Conservation (phyloP, 108 stramenopile species). For the Nitzschia putrida region DNA sequence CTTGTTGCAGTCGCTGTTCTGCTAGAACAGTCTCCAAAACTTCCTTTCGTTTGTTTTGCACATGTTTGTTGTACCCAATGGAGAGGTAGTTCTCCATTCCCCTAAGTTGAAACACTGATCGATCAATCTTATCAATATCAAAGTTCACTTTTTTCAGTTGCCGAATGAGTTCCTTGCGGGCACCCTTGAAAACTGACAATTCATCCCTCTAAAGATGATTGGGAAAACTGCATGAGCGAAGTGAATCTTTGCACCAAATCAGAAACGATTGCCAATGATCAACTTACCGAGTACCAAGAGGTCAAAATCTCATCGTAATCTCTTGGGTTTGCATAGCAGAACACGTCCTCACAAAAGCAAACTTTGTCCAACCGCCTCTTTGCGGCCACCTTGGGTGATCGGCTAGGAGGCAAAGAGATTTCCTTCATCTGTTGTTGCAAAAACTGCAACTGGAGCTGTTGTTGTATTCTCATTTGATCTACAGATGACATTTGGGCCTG, state of each 20-base stretch:
- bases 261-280: neutral
- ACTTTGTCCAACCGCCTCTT: neutral
- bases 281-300: slow-evolving; percentile 28
- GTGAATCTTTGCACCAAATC: neutral
- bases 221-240: neutral
- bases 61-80: slow-evolving; percentile 21
- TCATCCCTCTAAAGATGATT: slow-evolving; percentile 13
- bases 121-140: slow-evolving; percentile 22
- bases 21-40: slow-evolving; percentile 21
- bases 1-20: slow-evolving; percentile 18
- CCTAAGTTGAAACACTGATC: slow-evolving; percentile 11
- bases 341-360: slow-evolving; percentile 13
- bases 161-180: slow-evolving; percentile 19
- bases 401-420: neutral
- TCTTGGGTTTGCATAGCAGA: slow-evolving; percentile 17
- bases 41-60: slow-evolving; percentile 24
- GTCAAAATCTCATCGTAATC: slow-evolving; percentile 19
- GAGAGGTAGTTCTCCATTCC: slow-evolving; percentile 34
- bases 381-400: neutral
- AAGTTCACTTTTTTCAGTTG: slow-evolving; percentile 19
- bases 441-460: slow-evolving; percentile 11
- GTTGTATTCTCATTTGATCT: neutral
- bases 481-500: too few relatives aligned
- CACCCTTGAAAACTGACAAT: slow-evolving; percentile 25
- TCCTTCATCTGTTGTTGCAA: slow-evolving; percentile 1